A percentile compares a stretch with the other conserved stretches of the same genome.
These are phyloP conservation scores for Melocanna baccifera DNA, from an alignment of 176 grass and related monocot genomes.

Conservation along the genomic window DNA sequence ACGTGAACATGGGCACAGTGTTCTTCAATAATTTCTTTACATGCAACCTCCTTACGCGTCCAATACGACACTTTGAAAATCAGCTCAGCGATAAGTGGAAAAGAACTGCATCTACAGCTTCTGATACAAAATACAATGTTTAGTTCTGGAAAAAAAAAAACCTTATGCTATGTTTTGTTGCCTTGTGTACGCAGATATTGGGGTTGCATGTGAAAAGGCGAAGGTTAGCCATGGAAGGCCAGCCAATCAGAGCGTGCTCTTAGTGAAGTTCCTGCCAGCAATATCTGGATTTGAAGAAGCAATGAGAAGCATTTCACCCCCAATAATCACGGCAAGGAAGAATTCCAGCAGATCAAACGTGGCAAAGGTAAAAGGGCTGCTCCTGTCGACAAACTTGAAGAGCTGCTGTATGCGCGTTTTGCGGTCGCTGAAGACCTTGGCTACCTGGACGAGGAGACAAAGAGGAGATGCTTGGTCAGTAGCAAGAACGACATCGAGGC, in stretches of 20 bases:
- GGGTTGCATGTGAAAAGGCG: constrained; percentile 44
- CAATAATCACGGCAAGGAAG: constrained; percentile 62
- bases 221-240: constrained; percentile 52
- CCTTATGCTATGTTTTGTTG: neutral
- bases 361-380: constrained; percentile 29
- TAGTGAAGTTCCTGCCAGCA: constrained; percentile 59
- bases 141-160: neutral
- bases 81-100: neutral
- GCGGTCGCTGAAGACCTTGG: constrained; percentile 62
- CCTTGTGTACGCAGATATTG: constrained; percentile 46
- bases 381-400: constrained; percentile 36
- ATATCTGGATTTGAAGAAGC: constrained; percentile 88
- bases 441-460: constrained; percentile 56
- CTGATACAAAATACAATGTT: neutral
- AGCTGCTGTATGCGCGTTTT: constrained; percentile 57
- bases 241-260: constrained; percentile 51
- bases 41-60: no score
- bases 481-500: constrained; percentile 75
- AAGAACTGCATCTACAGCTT: neutral
- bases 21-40: no score
- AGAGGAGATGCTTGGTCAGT: constrained; percentile 58
- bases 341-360: constrained; percentile 38
- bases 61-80: no score
- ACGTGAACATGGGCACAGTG: no score
- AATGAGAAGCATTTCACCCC: constrained; percentile 43